Evolutionary conservation across 2,329 filamentous ascomycete species (phyloP).

Genomic region (Botryotinia globosa): DNA sequence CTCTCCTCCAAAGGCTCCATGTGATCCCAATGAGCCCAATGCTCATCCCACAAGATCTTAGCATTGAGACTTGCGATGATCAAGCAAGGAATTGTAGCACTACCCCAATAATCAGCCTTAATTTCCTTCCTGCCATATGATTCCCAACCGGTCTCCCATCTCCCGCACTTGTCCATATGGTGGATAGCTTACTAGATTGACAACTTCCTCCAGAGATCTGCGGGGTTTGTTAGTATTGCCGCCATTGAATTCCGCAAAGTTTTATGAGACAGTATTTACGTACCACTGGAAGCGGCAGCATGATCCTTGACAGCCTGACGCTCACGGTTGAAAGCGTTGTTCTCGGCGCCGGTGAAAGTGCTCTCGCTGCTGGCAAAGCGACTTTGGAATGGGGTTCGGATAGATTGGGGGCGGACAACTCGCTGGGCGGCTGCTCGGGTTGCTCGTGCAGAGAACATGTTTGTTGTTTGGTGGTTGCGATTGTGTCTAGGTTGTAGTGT

Average conservation of each 20-base stretch:
- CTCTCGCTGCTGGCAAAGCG: conserved; percentile 65
- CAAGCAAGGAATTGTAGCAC: conserved; percentile 71
- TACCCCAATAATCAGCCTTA: conserved; percentile 42
- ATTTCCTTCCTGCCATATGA: background rate
- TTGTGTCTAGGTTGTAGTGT: conserved; percentile 14
- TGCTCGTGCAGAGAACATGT: conserved; percentile 64
- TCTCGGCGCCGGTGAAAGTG: conserved; percentile 58
- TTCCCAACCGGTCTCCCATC: background rate
- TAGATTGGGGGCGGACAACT: conserved; percentile 52
- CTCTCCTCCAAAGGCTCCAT: conserved; percentile 85
- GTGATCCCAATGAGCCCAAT: conserved; percentile 95
- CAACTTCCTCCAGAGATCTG: conserved; percentile 94
- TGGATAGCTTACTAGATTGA: conserved; percentile 76
- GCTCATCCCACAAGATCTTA: conserved; percentile 87
- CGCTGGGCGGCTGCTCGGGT: conserved; percentile 60
- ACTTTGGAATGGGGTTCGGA: conserved; percentile 61
- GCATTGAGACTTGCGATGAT: conserved; percentile 75
- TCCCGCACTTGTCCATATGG: background rate
- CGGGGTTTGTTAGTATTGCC: conserved; percentile 29
- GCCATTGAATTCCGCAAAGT: conserved; percentile 22
- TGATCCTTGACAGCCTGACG: conserved; percentile 87
- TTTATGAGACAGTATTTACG: conserved; percentile 40
- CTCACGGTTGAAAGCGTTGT: conserved; percentile 94
- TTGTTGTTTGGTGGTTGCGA: conserved; percentile 27
- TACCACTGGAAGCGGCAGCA: conserved; percentile 79